Evolutionary conservation across 2,329 filamentous ascomycete genomes (phyloP), one percentile per base, ranked within the genome.

Genomic region (Epichloe sylvatica): DNA sequence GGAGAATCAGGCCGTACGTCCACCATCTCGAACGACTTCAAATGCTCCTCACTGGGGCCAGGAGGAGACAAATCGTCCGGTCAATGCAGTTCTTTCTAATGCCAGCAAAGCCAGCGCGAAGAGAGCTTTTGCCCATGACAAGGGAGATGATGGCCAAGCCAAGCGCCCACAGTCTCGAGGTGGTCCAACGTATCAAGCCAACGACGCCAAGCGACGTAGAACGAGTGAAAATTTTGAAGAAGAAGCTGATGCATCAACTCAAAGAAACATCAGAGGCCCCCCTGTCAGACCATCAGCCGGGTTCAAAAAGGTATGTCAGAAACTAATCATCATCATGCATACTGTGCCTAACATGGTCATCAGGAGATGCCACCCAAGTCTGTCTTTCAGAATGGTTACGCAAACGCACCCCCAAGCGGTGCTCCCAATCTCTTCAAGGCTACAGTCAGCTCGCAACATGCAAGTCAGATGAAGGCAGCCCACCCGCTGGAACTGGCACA

Each of bases 401-500:
- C 74, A 41, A 77, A 74, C 58, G 77, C 74, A 4, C 73, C 81
- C 72, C 72, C 75, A 40, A 71, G 68, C 49, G 67, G 70, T 58
- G 66, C 75, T 58, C 67, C 74, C 61, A 71, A 78, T 57, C 66
- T 85, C 50, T 83, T 83, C 72, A 85, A 83, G 66, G 69, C 77
- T 7, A 80, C 78, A 0, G 75, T 84, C 46, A 81, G 78, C 13
- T 72, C 74, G 19, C 84, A 88, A 58, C 82, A 86, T 55, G 76
- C 79, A 57, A 73, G 76, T 55, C 78, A 84, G 37, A 67, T 70
- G 47, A 82, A 84, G 63, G 69, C 76, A 3, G 74, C 71, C 1
- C 82, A 89, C 59, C 84, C 85, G 2, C 71, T 89, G 60, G 87
- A 92, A 57, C 89, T 91, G 79, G 79, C 84, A n/a, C 86, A 91